phyloP scores from a whole-genome alignment of 176 grass and related monocot genomes.

The Microstegium vimineum region DNA sequence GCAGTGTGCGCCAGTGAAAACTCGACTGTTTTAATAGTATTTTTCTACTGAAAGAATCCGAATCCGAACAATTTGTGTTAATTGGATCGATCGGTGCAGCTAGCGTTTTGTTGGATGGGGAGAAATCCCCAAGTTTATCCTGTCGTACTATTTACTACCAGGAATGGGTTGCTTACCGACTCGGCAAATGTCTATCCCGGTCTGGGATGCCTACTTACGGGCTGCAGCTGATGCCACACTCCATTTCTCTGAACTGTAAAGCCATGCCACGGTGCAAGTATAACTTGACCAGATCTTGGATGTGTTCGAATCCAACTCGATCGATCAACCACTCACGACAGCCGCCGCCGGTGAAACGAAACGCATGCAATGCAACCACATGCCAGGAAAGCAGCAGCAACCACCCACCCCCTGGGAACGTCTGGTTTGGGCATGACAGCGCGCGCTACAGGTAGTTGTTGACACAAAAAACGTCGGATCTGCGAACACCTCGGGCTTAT shows the following conservation, averaged over 20 bases:
- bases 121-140: neutral
- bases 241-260: conserved; percentile 24
- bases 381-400: neutral
- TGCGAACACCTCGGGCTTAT: too few species aligned
- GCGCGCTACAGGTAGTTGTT: too few species aligned
- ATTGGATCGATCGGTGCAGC: too few species aligned
- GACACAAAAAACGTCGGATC: too few species aligned
- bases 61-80: neutral
- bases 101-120: neutral
- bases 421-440: too few species aligned
- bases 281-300: neutral
- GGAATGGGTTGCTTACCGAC: neutral
- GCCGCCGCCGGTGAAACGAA: neutral
- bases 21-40: neutral
- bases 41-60: too few species aligned
- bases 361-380: neutral
- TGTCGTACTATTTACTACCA: neutral
- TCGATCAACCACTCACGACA: neutral
- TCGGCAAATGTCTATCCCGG: neutral
- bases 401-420: too few species aligned
- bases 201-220: neutral
- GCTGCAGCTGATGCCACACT: neutral
- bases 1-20: neutral
- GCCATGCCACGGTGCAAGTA: neutral
- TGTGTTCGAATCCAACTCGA: conserved; percentile 20